These are phyloP conservation scores for Clonostachys byssicola DNA, from an alignment of 2,329 filamentous ascomycete species.

Conservation along the genomic window DNA sequence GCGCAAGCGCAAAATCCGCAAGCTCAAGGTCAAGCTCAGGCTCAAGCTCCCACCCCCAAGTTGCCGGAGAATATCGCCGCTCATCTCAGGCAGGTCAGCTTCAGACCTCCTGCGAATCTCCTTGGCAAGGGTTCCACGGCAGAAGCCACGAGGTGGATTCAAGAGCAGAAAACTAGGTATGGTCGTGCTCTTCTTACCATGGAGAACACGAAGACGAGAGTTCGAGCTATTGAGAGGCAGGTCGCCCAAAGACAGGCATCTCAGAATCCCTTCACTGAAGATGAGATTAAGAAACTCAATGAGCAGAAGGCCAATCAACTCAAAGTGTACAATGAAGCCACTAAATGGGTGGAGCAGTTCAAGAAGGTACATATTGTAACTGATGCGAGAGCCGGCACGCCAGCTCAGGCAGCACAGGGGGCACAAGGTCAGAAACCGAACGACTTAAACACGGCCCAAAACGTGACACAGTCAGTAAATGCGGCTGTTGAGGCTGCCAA, in stretches of 20 bases:
- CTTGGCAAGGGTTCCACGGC: slow-evolving; percentile 1
- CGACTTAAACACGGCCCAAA: background rate
- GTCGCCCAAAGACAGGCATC: background rate
- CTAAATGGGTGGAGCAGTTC: slow-evolving; percentile 4
- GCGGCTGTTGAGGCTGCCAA: slow-evolving; percentile 2
- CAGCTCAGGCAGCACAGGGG: background rate
- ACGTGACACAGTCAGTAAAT: slow-evolving; percentile 1
- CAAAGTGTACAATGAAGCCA: slow-evolving; percentile 1
- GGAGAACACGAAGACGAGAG: slow-evolving; percentile 2
- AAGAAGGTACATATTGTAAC: background rate
- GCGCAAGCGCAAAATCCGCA: background rate
- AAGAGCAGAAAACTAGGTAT: slow-evolving; percentile 3
- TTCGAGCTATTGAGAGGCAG: slow-evolving; percentile 4
- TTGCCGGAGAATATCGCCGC: slow-evolving; percentile 1
- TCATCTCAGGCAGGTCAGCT: background rate
- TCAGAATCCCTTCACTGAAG: slow-evolving; percentile 4
- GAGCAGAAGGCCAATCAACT: slow-evolving; percentile 2
- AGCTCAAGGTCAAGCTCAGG: background rate
- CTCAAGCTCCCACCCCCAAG: background rate
- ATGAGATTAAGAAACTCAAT: slow-evolving; percentile 3
- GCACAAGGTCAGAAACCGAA: background rate
- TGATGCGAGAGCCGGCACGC: background rate
- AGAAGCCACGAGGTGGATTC: slow-evolving; percentile 1
- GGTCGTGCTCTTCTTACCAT: slow-evolving; percentile 3
- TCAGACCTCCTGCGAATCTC: background rate